phyloP scores from a whole-genome alignment of 176 grass and related monocot genomes.

The Juncus effusus region DNA sequence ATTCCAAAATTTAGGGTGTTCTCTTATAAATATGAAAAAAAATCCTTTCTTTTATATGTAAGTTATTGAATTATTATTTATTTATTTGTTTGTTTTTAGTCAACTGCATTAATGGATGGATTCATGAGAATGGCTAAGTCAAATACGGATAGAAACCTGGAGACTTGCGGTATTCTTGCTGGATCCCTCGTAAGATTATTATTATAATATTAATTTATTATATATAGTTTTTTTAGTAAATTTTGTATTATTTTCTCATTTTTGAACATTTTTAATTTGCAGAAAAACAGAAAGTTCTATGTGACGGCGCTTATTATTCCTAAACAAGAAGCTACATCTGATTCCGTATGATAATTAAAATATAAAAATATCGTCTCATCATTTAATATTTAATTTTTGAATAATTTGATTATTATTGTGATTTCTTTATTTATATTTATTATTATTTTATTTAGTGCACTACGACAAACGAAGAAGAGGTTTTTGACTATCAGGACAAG shows the following conservation, averaged over 20 bases:
- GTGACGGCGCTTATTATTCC: slow-evolving; percentile 51
- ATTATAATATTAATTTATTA: background rate
- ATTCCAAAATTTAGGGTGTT: no score
- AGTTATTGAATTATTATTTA: background rate
- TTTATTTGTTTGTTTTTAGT: slow-evolving; percentile 26
- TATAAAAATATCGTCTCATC: slow-evolving; percentile 1
- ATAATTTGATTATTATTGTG: background rate
- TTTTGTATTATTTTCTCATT: slow-evolving; percentile 14
- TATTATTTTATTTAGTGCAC: slow-evolving; percentile 31
- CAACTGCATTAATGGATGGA: slow-evolving; percentile 47
- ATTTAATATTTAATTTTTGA: slow-evolving; percentile 7
- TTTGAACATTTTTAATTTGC: slow-evolving; percentile 20
- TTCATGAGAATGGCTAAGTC: slow-evolving; percentile 54
- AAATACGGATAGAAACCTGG: slow-evolving; percentile 49
- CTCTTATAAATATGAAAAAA: background rate
- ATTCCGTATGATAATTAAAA: slow-evolving; percentile 33
- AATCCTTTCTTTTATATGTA: background rate
- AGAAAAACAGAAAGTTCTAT: slow-evolving; percentile 62
- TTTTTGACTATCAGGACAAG: slow-evolving; percentile 58
- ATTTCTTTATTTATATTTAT: background rate
- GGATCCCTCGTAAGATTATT: slow-evolving; percentile 56
- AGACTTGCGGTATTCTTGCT: slow-evolving; percentile 55
- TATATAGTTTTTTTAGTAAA: background rate
- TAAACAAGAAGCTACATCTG: slow-evolving; percentile 47
- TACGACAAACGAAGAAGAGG: slow-evolving; percentile 65